Percentiles rank a stretch among this genome's conserved stretches.
These are phyloP conservation scores for Hemisphaericaspora subhashii DNA, from an alignment of 1,139 yeast species.

Conservation along the genomic window DNA sequence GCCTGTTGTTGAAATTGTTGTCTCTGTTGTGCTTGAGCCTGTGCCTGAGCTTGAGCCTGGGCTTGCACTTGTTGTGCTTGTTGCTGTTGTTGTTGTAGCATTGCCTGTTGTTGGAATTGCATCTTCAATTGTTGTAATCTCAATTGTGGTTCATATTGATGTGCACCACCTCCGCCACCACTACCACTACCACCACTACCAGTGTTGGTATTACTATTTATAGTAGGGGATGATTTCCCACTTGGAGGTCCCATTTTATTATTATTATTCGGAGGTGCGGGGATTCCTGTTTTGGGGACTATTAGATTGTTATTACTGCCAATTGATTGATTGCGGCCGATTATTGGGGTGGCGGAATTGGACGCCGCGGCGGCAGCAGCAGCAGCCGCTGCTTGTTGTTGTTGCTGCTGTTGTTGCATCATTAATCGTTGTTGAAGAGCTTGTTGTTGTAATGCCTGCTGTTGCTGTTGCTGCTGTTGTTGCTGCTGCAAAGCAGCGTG, in stretches of 20 bases:
- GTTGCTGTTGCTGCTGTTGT: conserved; percentile 17
- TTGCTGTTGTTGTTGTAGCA: conserved; percentile 10
- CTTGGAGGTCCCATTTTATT: conserved; percentile 11
- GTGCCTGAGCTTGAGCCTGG: conserved; percentile 8
- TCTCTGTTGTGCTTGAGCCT: conserved; percentile 13
- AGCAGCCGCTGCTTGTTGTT: conserved; percentile 5
- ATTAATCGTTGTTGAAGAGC: conserved; percentile 17
- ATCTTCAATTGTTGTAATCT: conserved; percentile 19
- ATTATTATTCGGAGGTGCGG: conserved; percentile 10
- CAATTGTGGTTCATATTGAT: conserved; percentile 15
- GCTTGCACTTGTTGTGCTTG: conserved; percentile 15
- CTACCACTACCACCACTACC: too few relatives aligned
- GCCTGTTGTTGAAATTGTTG: conserved; percentile 12
- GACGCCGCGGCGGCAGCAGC: conserved; percentile 7
- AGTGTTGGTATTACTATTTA: conserved; percentile 2
- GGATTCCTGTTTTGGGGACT: conserved; percentile 6
- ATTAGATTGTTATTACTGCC: background rate
- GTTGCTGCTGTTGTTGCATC: conserved; percentile 11
- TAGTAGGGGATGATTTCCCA: conserved; percentile 15
- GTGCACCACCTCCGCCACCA: too few relatives aligned
- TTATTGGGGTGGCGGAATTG: background rate
- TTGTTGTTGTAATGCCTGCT: conserved; percentile 12
- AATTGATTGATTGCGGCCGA: conserved; percentile 2
- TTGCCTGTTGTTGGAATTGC: conserved; percentile 17
- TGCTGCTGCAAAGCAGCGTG: conserved; percentile 14